Evolutionary conservation across 805 yeast genomes (phyloP), one percentile per base, ranked within the genome.

Genomic region (Hanseniaspora hatyaiensis): DNA sequence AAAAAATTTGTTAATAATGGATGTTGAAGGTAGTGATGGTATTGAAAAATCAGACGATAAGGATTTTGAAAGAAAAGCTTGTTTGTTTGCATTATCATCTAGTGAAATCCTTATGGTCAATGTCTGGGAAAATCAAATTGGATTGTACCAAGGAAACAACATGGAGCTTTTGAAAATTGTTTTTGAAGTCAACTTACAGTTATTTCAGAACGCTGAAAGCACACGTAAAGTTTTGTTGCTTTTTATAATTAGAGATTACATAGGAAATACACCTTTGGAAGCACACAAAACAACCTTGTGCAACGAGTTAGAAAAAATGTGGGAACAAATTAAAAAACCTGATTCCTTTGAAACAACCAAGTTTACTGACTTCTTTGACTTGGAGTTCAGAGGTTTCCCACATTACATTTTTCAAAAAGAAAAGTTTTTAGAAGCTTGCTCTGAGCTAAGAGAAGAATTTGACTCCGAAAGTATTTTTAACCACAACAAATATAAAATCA

Each of bases 11-110:
- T 72, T 85, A 52, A 94, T 92, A 2, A 74, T 92, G 73, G 98
- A 92, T 60, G 97, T 92, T n/a, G 98, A 92, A 65, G 98, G 98
- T 41, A 88, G 96, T 0, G 98, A 92, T 66, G 97, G 98, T 41
- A 74, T 96, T 51, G 98, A 92, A 65, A 75, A 96, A 49, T 97
- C 97, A 22, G 98, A 92, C 57, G 97, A 92, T 64, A 96, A 92
- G 64, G 98, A 92, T 65, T 92, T 92, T 63, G 98, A 92, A 65
- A 75, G 98, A 50, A 92, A 92, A 56, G 88, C 96, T 1, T 97
- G 97, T 0, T 67, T 92, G 36, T 92, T 92, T 68, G 97, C 98
- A 0, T 69, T 92, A 52, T 77, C 96, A 9, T 88, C 96, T 0
- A 78, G 92, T 13, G 97, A 92, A 59, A 78, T 88, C 4, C 70